phyloP scores from a whole-genome alignment of 768 basidiomycete genomes.

The Psilocybe cyanescens region DNA sequence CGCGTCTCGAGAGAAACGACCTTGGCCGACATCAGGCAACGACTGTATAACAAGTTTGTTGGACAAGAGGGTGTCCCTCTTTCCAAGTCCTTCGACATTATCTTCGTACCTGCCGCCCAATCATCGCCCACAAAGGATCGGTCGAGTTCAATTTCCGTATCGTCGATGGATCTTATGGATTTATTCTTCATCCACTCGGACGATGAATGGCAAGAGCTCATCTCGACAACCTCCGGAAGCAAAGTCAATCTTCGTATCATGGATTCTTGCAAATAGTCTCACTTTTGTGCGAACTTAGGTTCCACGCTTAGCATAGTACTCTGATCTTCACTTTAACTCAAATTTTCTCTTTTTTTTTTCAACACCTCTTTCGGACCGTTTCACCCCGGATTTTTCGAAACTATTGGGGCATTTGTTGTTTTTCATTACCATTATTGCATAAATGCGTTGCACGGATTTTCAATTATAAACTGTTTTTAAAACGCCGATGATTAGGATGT shows the following conservation, averaged over 20 bases:
- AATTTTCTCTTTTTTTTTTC: background rate
- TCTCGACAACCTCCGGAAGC: constrained; percentile 38
- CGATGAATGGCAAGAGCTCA: constrained; percentile 57
- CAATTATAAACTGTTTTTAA: background rate
- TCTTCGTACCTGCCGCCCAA: constrained; percentile 45
- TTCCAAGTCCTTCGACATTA: constrained; percentile 54
- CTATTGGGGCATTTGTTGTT: constrained; percentile 5
- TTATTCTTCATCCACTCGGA: constrained; percentile 54
- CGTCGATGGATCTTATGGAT: constrained; percentile 28
- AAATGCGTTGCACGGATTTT: constrained; percentile 4
- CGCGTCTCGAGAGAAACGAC: constrained; percentile 49
- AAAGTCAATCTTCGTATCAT: constrained; percentile 62
- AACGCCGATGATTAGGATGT: background rate
- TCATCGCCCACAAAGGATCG: constrained; percentile 30
- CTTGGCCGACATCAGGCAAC: constrained; percentile 53
- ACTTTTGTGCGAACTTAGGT: constrained; percentile 2
- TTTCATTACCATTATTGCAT: constrained; percentile 12
- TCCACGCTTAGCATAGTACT: background rate
- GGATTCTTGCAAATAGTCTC: constrained; percentile 27
- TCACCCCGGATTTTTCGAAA: constrained; percentile 1
- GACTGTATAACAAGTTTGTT: constrained; percentile 67
- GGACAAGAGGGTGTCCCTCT: constrained; percentile 61
- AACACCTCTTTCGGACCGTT: constrained; percentile 9
- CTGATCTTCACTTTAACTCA: background rate
- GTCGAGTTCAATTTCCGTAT: constrained; percentile 35